A percentile compares a stretch with the other conserved stretches of the same genome.
phyloP scores from a whole-genome alignment of 177 flowering plant genomes.

The Vitis hybrid region DNA sequence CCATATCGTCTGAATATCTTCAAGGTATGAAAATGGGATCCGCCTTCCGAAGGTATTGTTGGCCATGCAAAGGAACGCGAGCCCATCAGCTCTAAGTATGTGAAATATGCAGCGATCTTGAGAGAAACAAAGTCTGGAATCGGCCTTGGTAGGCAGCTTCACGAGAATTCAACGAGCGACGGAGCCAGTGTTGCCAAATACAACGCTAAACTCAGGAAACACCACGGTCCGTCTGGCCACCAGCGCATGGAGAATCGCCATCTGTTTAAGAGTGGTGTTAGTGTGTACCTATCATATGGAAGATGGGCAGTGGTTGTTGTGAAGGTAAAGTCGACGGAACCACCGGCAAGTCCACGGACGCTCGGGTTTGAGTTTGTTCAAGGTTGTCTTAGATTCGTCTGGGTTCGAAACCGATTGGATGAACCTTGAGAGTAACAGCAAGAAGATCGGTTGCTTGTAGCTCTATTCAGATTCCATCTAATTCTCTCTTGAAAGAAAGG shows the following conservation, averaged over 20 bases:
- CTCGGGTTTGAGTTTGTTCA: neutral
- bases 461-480: too few relatives aligned
- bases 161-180: slow-evolving; percentile 80
- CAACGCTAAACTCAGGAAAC: slow-evolving; percentile 89
- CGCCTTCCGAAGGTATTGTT: slow-evolving; percentile 95
- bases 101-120: slow-evolving; percentile 94
- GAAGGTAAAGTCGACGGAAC: neutral
- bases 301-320: too few relatives aligned
- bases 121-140: slow-evolving; percentile 85
- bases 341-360: slow-evolving; percentile 1
- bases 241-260: slow-evolving; percentile 92
- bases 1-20: slow-evolving; percentile 90
- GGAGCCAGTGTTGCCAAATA: slow-evolving; percentile 84
- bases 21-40: slow-evolving; percentile 91
- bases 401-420: too few relatives aligned
- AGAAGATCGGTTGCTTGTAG: too few relatives aligned
- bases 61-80: slow-evolving; percentile 91
- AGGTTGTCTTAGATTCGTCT: too few relatives aligned
- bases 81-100: slow-evolving; percentile 74
- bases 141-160: slow-evolving; percentile 68
- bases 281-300: too few relatives aligned
- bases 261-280: slow-evolving; percentile 5
- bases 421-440: too few relatives aligned
- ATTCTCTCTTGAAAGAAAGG: too few relatives aligned
- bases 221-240: slow-evolving; percentile 88